Base-by-base conservation (phyloP, 2,329 filamentous ascomycete species). In the Dactylella cylindrospora region DNA sequence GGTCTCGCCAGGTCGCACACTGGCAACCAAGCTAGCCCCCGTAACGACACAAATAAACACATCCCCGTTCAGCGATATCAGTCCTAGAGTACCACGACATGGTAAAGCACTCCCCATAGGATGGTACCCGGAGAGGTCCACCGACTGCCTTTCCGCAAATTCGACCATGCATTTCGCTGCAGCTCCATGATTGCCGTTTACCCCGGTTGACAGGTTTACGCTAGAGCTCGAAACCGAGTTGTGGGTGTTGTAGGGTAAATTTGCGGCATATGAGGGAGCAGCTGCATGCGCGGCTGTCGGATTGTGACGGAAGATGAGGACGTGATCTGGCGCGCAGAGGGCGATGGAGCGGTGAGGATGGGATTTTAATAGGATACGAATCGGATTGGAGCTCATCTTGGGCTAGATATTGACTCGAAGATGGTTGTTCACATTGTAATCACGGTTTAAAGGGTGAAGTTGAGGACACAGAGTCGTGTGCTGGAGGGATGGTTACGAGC, bases 21-120 rank as follows among this genome's bases (percentile, higher is more conserved):
- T 89, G 12, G 90, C 91, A 4, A 90, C 89, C 64, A 84, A 83
- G 15, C 82, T 80, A 29, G 88, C 86, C 38, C 84, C 82, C 22
- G 87, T 94, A 47, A 97, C 87, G 54, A 96, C 86, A 64, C 90
- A 93, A 12, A 97, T 77, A 72, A 97, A 97, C 10, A 96, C 84
- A 75, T 96, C 89, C 60, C 83, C 80, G 65, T 84, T 83, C 65
- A 95, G 80, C 0, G 89, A 86, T 68, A 96, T 91, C 64, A 97
- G 76, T 1, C 91, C 91, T 38, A 97, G 76, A 0, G 90, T 97
- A 51, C 91, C 91, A 71, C 89, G 84, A 26, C 90, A 85, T 12
- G 84, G 84, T 22, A 62, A 23, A 39, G 87, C 78, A 13, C 84
- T 80, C 23, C 83, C 87, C 59, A 96, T 76, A 9, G 84, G 79